Percentiles rank a stretch among this genome's conserved stretches.
These are phyloP conservation scores for Lactarius hatsudake DNA, from an alignment of 768 basidiomycete genomes.

Conservation along the genomic window DNA sequence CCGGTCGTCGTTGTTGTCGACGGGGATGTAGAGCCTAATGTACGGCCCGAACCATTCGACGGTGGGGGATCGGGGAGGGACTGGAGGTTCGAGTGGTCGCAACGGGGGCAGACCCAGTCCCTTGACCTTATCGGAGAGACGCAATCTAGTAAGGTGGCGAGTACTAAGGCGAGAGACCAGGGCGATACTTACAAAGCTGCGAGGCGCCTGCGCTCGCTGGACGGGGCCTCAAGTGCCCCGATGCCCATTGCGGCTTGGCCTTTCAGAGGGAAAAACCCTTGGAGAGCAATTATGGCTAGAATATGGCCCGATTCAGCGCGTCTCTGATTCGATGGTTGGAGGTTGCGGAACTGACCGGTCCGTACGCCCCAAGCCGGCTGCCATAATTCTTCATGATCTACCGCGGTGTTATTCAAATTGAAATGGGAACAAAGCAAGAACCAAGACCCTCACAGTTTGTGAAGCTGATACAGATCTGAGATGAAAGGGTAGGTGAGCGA, in stretches of 20 bases:
- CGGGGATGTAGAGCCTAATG: neutral
- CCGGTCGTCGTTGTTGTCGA: neutral
- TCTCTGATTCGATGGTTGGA: neutral
- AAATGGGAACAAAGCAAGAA: constrained; percentile 21
- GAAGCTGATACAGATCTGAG: constrained; percentile 88
- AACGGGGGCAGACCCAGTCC: constrained; percentile 76
- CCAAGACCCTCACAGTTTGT: constrained; percentile 65
- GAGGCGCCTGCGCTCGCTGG: constrained; percentile 71
- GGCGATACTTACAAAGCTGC: constrained; percentile 60
- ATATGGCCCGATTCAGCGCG: neutral
- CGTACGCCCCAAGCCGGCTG: constrained; percentile 98
- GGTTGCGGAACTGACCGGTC: constrained; percentile 55
- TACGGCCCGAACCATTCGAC: neutral
- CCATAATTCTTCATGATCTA: constrained; percentile 96
- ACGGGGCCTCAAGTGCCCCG: constrained; percentile 81
- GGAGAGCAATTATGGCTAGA: constrained; percentile 79
- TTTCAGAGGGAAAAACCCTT: constrained; percentile 86
- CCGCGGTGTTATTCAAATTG: constrained; percentile 24
- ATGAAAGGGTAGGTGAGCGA: constrained; percentile 8
- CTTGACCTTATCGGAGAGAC: constrained; percentile 54
- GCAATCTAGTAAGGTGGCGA: neutral
- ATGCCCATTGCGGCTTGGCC: constrained; percentile 86
- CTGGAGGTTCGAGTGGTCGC: constrained; percentile 62
- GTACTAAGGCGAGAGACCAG: neutral
- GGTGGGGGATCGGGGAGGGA: constrained; percentile 64